Percentiles rank a stretch among this genome's conserved stretches.
Evolutionary conservation across 2,329 filamentous ascomycete genomes (phyloP).

Genomic region (Ceratocystis lukuohia): DNA sequence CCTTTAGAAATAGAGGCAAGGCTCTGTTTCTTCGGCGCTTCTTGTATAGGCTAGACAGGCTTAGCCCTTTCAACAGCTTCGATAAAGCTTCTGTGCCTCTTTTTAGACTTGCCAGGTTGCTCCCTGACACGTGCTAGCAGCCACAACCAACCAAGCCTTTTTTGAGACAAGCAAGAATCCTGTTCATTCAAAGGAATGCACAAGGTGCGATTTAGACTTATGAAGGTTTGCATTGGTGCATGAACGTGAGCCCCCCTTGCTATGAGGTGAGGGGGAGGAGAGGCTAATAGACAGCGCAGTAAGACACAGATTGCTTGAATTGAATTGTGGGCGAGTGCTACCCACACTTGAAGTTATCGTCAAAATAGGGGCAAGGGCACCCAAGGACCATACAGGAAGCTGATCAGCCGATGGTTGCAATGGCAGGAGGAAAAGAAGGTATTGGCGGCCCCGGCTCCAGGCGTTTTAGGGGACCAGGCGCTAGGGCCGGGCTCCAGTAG

Average conservation of each 20-base stretch:
- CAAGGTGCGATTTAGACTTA: not conserved
- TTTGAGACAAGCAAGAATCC: constrained; percentile 8
- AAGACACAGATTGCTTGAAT: not conserved
- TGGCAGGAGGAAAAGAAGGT: not conserved
- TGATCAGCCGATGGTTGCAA: not conserved
- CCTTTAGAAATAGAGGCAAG: too few species aligned
- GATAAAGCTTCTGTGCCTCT: constrained; percentile 7
- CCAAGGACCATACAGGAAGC: not conserved
- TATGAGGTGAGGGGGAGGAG: not conserved
- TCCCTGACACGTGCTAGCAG: constrained; percentile 3
- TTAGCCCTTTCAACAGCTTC: not conserved
- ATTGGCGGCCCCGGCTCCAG: not conserved
- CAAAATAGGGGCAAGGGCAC: not conserved
- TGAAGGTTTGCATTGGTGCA: not conserved
- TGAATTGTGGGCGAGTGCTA: not conserved
- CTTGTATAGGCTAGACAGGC: not conserved
- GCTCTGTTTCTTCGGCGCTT: too few species aligned
- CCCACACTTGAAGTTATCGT: not conserved
- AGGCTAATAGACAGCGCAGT: not conserved
- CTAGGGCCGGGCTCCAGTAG: too few species aligned
- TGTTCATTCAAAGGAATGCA: not conserved
- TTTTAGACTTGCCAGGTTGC: not conserved
- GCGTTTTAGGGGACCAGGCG: too few species aligned
- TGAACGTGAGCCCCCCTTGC: not conserved
- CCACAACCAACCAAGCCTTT: not conserved